A percentile compares a stretch with the other conserved stretches of the same genome.
Conservation (phyloP, 208 protist species). For the Vickermania spadyakhi region DNA sequence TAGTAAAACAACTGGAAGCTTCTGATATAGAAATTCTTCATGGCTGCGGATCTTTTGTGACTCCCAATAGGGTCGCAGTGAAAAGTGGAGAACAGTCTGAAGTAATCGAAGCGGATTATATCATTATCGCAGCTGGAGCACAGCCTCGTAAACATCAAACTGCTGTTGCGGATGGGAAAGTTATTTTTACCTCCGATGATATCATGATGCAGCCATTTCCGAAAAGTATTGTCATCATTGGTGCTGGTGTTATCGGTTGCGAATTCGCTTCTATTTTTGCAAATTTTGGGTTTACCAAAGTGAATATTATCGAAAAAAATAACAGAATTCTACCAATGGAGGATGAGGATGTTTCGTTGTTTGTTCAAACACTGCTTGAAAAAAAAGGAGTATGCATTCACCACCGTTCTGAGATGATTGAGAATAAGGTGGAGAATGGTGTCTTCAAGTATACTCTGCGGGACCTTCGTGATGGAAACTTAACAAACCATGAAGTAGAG, state of each 20-base stretch:
- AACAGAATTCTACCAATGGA: constrained; percentile 82
- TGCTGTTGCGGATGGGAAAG: constrained; percentile 59
- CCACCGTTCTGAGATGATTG: constrained; percentile 68
- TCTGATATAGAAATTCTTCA: constrained; percentile 39
- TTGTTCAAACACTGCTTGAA: constrained; percentile 74
- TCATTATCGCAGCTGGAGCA: constrained; percentile 81
- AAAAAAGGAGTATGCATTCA: constrained; percentile 72
- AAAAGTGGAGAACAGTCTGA: constrained; percentile 28
- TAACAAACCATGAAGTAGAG: constrained; percentile 51
- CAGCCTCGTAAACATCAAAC: constrained; percentile 68
- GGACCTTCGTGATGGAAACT: constrained; percentile 30
- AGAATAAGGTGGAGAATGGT: constrained; percentile 49
- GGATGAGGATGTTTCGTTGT: constrained; percentile 79
- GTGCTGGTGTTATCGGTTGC: constrained; percentile 88
- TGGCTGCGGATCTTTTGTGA: constrained; percentile 44
- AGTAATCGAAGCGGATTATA: constrained; percentile 66
- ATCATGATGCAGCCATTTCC: constrained; percentile 82
- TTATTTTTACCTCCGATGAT: constrained; percentile 85
- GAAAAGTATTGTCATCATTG: constrained; percentile 86
- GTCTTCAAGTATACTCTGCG: constrained; percentile 73
- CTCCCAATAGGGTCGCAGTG: constrained; percentile 33
- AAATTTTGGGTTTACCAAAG: constrained; percentile 80
- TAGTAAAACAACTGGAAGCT: constrained; percentile 42
- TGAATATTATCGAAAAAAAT: constrained; percentile 84
- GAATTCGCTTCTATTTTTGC: constrained; percentile 89